Percentiles rank a stretch among this genome's conserved stretches.
phyloP scores from a whole-genome alignment of 202 grass and related monocot genomes.

The Brachypodium distachyon region DNA sequence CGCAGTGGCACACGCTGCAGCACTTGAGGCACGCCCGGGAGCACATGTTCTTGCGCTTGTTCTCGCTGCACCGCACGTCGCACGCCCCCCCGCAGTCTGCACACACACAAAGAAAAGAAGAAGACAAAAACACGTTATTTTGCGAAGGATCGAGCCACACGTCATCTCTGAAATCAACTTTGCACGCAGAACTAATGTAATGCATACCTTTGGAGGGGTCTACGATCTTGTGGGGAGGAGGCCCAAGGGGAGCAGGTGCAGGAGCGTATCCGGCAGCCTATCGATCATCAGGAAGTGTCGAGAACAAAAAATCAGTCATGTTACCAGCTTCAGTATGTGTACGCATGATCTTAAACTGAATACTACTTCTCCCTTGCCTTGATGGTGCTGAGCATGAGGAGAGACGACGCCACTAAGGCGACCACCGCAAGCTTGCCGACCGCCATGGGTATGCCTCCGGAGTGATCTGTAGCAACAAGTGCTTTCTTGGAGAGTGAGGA shows the following conservation, averaged over 20 bases:
- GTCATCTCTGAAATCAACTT: neutral
- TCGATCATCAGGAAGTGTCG: neutral
- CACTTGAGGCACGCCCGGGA: conserved; percentile 70
- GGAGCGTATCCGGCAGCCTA: conserved; percentile 25
- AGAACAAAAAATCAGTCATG: neutral
- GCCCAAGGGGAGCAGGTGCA: conserved; percentile 19
- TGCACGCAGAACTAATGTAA: neutral
- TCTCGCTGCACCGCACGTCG: conserved; percentile 52
- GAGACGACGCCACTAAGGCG: conserved; percentile 31
- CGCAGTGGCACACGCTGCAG: conserved; percentile 82
- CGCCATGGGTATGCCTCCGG: conserved; percentile 36
- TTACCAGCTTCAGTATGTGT: neutral
- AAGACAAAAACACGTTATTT: too few relatives aligned
- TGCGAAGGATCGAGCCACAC: too few relatives aligned
- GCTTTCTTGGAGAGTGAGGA: neutral
- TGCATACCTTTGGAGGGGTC: conserved; percentile 48
- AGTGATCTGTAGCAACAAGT: neutral
- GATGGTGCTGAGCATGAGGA: conserved; percentile 50
- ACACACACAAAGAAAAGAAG: too few relatives aligned
- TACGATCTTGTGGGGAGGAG: conserved; percentile 62
- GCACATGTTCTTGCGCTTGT: conserved; percentile 75
- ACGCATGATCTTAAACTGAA: neutral
- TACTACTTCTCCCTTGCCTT: conserved; percentile 20
- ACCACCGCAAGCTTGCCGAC: conserved; percentile 30
- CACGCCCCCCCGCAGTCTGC: conserved; percentile 80